Evolutionary conservation across 345 rosid genomes (phyloP), one percentile per base, ranked within the genome.

Genomic region (Acer yangbiense): DNA sequence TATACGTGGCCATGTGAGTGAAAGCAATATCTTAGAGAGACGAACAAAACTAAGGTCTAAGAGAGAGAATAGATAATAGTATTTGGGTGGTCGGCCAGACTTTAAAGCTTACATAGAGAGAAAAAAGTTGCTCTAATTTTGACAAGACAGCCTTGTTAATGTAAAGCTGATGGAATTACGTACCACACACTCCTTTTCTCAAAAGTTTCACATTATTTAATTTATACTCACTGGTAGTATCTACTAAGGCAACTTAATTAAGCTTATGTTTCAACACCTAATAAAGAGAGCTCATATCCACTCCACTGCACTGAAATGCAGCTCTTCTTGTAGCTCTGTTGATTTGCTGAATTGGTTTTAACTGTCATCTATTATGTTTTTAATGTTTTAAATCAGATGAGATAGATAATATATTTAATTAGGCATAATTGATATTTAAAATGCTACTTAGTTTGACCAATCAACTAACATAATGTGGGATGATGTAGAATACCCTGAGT

Each of bases 1-100:
- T 74, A 69, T 76, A 86, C 87, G 87, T 86, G 93, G 90, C 88
- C 91, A 89, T 85, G 93, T 89, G 89, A 88, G 68, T 67, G 82
- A 85, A 85, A 83, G 87, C 85, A 79, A 82, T 78, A 74, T 78
- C 71, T 65, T 69, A 23, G 76, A 67, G 76, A 67, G 41, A 72
- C 70, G 79, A 79, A 72, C 87, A 78, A 72, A 70, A 76, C 27
- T 58, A 14, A 44, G 13, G 25, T 67, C 50, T 25, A 27, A 6
- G 68, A 74, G 54, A 67, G 68, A 71, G 50, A 66, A 27, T 70
- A 74, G 77, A 72, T 73, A 69, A 55, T 61, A 23, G 79, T 72
- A 65, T 71, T 65, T 60, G 80, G 75, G 68, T 46, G 78, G 85
- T 81, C 65, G 78, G 86, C 87, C 81, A 82, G 80, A 68, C 82